Base-by-base conservation (phyloP, 768 basidiomycete species). In the Mrakia gelida region DNA sequence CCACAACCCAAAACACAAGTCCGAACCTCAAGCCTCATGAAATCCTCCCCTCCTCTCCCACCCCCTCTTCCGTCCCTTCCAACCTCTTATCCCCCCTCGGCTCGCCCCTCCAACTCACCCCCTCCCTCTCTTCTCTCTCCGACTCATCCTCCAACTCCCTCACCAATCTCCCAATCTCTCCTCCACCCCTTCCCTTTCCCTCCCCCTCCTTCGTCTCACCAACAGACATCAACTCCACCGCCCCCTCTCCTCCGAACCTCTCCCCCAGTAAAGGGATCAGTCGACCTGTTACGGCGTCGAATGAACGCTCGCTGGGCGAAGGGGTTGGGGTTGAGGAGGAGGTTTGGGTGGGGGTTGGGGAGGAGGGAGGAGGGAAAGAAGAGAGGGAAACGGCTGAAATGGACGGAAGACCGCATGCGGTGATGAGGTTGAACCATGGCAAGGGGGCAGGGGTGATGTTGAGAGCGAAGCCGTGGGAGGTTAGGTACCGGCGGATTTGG, bases 381-480 rank as follows among this genome's bases (percentile, higher is more conserved):
- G 73, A 32, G n/a, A 79, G 74, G 0, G 78, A 91, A 0, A 90
- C 91, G 0, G 95, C 93, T 75, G 86, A 88, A 59, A 98, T 94
- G 78, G 92, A 91, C 15, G 87, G 88, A 70, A 98, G 86, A 4
- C 97, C 97, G 84, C 97, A 99, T 2, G 96, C 97, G 7, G 96
- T 89, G 72, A 98, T 88, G 76, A 88, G 86, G 81, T 92, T 87
- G 82, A 99, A 98, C 96, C 96, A 98, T 32, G 86, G 80, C 34
- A 90, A 83, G 6, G 94, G 94, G 80, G 97, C 91, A 41, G 84
- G 85, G 0, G 94, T 93, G 78, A 98, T 87, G 84, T 99, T 99
- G 83, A 98, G 86, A 1, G 95, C 89, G 85, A 99, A 97, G 1
- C 97, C 97, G 83, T 99, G 97, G 34, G 91, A 92, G 63, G 97